phyloP scores from a whole-genome alignment of 2,329 filamentous ascomycete species.

The Arthrobotrys musiformis region DNA sequence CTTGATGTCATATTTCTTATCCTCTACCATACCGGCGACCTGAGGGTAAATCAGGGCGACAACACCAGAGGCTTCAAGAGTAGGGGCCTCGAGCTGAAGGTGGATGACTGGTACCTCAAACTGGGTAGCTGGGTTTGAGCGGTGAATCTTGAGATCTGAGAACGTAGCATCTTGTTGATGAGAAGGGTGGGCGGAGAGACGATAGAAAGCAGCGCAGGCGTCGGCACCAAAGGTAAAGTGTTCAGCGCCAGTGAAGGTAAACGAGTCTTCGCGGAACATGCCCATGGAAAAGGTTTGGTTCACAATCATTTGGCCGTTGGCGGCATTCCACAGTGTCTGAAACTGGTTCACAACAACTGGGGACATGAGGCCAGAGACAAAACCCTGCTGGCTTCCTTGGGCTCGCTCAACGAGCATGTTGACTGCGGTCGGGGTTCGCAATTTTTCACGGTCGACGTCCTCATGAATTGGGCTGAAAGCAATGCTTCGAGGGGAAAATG shows the following conservation, averaged over 20 bases:
- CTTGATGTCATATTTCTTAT: slow-evolving; percentile 54
- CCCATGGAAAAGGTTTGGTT: slow-evolving; percentile 51
- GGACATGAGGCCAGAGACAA: slow-evolving; percentile 51
- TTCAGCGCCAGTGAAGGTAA: slow-evolving; percentile 56
- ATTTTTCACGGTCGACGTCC: slow-evolving; percentile 53
- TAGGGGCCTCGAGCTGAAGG: slow-evolving; percentile 57
- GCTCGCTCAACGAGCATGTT: slow-evolving; percentile 56
- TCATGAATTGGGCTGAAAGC: slow-evolving; percentile 55
- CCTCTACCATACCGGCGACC: slow-evolving; percentile 56
- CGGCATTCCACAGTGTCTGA: slow-evolving; percentile 52
- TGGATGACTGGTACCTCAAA: slow-evolving; percentile 57
- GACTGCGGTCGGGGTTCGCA: slow-evolving; percentile 51
- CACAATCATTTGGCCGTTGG: slow-evolving; percentile 47
- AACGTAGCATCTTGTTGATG: slow-evolving; percentile 56
- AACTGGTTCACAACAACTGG: slow-evolving; percentile 50
- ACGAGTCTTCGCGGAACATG: slow-evolving; percentile 55
- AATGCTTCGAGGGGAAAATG: slow-evolving; percentile 50
- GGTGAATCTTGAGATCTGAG: slow-evolving; percentile 57
- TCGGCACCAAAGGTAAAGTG: slow-evolving; percentile 57
- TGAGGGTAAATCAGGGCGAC: slow-evolving; percentile 58
- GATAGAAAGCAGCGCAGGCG: slow-evolving; percentile 57
- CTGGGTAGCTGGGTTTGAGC: slow-evolving; percentile 56
- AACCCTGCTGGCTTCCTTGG: slow-evolving; percentile 49
- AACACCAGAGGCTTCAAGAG: slow-evolving; percentile 55
- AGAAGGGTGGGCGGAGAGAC: slow-evolving; percentile 57